Conservation (phyloP, 75 land plant species). For the Adiantum capillusveneris region DNA sequence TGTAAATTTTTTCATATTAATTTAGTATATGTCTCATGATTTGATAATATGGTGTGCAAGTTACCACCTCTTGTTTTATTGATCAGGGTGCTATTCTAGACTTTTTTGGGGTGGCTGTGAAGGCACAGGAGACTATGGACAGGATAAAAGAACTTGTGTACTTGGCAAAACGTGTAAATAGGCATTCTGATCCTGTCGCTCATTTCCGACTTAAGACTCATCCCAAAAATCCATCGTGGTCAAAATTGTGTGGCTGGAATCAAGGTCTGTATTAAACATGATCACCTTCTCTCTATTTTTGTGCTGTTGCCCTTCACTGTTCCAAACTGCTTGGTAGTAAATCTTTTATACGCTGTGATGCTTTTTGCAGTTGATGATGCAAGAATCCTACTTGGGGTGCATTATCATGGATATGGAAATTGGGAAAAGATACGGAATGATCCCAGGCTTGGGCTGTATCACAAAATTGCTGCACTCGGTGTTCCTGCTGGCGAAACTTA, state of each 20-base stretch:
- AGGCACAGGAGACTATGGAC: constrained; percentile 73
- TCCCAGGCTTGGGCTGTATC: constrained; percentile 58
- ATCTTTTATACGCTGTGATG: not conserved
- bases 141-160: constrained; percentile 84
- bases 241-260: constrained; percentile 94
- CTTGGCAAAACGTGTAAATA: constrained; percentile 73
- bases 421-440: constrained; percentile 95
- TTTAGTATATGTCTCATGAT: too few relatives aligned
- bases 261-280: constrained; percentile 70
- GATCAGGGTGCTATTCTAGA: constrained; percentile 81
- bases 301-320: not conserved
- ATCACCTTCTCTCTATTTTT: not conserved
- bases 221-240: constrained; percentile 79
- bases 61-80: not conserved
- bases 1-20: too few relatives aligned
- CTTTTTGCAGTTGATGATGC: constrained; percentile 86
- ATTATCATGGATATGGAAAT: constrained; percentile 91
- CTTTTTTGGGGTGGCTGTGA: constrained; percentile 95
- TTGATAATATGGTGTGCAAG: too few relatives aligned
- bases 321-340: not conserved
- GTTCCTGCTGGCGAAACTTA: constrained; percentile 84
- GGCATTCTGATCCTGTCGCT: constrained; percentile 67
- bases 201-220: constrained; percentile 75
- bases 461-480: constrained; percentile 90
- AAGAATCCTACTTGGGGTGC: constrained; percentile 81